phyloP scores from a whole-genome alignment of 2,329 filamentous ascomycete genomes.

The Colletotrichum sp. region DNA sequence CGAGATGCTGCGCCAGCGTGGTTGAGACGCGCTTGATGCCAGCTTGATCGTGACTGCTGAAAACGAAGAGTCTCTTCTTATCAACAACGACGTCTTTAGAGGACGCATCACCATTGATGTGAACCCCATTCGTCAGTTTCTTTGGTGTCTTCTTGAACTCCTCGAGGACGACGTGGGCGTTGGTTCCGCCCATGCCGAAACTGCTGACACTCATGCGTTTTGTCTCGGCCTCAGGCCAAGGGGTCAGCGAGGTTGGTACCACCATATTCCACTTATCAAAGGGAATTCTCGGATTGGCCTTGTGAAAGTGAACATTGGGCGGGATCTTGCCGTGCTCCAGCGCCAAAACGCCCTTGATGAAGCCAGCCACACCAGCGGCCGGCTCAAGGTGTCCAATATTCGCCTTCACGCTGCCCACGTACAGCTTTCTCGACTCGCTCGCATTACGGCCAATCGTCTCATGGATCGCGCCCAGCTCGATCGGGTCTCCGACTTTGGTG shows the following conservation, averaged over 20 bases:
- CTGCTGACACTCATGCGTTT: not conserved
- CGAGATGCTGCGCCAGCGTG: not conserved
- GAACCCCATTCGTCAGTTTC: not conserved
- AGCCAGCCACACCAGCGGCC: not conserved
- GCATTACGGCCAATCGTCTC: not conserved
- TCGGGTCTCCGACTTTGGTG: not conserved
- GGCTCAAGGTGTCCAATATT: constrained; percentile 9
- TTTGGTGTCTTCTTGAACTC: not conserved
- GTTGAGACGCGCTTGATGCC: not conserved
- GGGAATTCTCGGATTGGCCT: not conserved
- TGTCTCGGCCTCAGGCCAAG: not conserved
- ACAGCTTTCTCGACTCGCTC: not conserved
- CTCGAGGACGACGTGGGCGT: constrained; percentile 14
- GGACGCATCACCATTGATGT: not conserved
- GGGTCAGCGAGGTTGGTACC: not conserved
- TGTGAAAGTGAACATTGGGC: not conserved
- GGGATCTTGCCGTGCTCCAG: constrained; percentile 1
- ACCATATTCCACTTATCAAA: not conserved
- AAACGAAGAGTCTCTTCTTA: not conserved
- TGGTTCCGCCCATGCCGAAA: constrained; percentile 17
- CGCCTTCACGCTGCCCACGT: constrained; percentile 19
- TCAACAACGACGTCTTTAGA: no score
- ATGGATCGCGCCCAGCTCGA: not conserved
- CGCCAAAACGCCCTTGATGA: not conserved
- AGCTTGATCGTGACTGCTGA: constrained; percentile 2